Evolutionary conservation across 2,329 filamentous ascomycete species (phyloP).

Genomic region (Chaetomium sp.): DNA sequence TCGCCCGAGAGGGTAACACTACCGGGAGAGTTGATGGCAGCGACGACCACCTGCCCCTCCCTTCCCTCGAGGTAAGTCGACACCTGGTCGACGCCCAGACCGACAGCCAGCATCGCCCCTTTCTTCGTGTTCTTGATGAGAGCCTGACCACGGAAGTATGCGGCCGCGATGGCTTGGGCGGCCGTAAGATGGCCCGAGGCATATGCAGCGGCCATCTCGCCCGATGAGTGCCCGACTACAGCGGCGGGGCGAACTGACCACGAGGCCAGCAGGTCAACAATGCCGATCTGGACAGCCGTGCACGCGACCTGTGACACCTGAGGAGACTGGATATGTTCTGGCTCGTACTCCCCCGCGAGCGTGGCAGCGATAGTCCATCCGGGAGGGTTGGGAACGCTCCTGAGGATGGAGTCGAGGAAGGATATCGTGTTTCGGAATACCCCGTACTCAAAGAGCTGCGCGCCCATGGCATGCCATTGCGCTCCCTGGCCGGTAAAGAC

Average conservation of each 20-base stretch:
- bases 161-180: constrained; percentile 47
- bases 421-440: not conserved
- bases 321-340: not conserved
- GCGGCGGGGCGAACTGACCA: constrained; percentile 40
- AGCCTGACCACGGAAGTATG: constrained; percentile 49
- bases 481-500: constrained; percentile 35
- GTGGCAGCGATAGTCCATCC: not conserved
- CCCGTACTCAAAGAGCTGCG: constrained; percentile 27
- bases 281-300: constrained; percentile 45
- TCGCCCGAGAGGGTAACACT: constrained; percentile 45
- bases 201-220: constrained; percentile 55
- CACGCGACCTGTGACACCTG: constrained; percentile 29
- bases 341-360: not conserved
- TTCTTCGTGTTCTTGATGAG: constrained; percentile 1
- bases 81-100: constrained; percentile 41
- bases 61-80: constrained; percentile 27
- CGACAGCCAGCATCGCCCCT: constrained; percentile 54
- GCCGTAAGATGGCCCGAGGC: constrained; percentile 48
- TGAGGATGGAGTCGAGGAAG: constrained; percentile 2
- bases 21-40: constrained; percentile 41
- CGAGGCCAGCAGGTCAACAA: constrained; percentile 45
- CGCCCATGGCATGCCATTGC: constrained; percentile 38
- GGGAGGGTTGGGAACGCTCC: not conserved
- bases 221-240: constrained; percentile 52
- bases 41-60: constrained; percentile 37